A percentile compares a stretch with the other conserved stretches of the same genome.
Evolutionary conservation across 1,284 basidiomycete species (phyloP).

Genomic region (Exobasidium cylindrosporum): DNA sequence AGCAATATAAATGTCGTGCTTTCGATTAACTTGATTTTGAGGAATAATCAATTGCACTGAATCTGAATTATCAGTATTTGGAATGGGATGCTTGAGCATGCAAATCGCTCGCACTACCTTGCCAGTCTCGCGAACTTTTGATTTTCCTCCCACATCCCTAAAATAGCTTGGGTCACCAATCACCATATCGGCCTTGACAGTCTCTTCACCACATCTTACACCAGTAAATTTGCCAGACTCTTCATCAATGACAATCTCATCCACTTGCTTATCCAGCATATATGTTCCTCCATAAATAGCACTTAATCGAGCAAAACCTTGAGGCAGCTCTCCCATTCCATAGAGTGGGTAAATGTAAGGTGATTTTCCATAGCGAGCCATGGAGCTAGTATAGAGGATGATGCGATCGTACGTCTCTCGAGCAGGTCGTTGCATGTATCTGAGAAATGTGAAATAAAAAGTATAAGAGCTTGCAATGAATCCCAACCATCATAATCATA

Average conservation of each 20-base stretch:
- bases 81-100: conserved; percentile 96
- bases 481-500: too few species aligned
- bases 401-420: conserved; percentile 90
- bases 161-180: conserved; percentile 99
- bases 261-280: conserved; percentile 96
- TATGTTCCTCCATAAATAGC: conserved; percentile 99
- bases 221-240: conserved; percentile 85
- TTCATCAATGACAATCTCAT: conserved; percentile 79
- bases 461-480: too few species aligned
- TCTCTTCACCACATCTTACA: conserved; percentile 84
- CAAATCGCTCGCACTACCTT: conserved; percentile 97
- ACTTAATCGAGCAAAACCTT: conserved; percentile 89
- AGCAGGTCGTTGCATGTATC: conserved; percentile 84
- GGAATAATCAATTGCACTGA: conserved; percentile 93
- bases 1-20: conserved; percentile 98
- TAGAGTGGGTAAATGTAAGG: conserved; percentile 99
- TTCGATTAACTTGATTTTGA: conserved; percentile 91
- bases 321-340: conserved; percentile 96
- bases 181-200: conserved; percentile 93
- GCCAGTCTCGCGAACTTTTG: conserved; percentile 77
- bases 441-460: conserved; percentile 7
- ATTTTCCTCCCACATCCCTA: conserved; percentile 66
- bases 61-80: conserved; percentile 92
- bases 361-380: conserved; percentile 99
- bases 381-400: conserved; percentile 93